These are phyloP conservation scores for Boletellus ananas DNA, from an alignment of 768 basidiomycete species.

Conservation along the genomic window DNA sequence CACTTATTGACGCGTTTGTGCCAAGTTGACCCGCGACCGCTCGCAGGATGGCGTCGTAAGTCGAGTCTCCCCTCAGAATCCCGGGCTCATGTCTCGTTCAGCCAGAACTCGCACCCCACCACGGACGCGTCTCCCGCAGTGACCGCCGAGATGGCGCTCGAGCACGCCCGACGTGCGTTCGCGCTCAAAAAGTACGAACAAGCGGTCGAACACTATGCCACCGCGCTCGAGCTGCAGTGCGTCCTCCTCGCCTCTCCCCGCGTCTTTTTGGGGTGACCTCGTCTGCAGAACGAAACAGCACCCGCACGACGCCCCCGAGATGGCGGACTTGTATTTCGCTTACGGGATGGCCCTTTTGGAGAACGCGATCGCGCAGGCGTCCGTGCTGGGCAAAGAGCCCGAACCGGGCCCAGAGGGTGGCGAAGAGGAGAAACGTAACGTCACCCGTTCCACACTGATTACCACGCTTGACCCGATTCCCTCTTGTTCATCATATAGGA, in stretches of 20 bases:
- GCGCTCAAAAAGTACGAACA: conserved; percentile 84
- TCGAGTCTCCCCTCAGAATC: not conserved
- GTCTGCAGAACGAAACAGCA: conserved; percentile 59
- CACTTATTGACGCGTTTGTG: conserved; percentile 7
- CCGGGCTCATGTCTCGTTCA: not conserved
- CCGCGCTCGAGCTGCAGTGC: conserved; percentile 79
- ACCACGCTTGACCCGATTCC: conserved; percentile 3
- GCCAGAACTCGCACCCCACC: conserved; percentile 6
- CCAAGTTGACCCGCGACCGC: too few species aligned
- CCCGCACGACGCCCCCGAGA: conserved; percentile 78
- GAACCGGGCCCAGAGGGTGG: conserved; percentile 46
- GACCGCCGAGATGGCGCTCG: conserved; percentile 56
- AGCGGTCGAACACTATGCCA: conserved; percentile 79
- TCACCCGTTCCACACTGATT: not conserved
- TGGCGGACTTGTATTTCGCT: conserved; percentile 82
- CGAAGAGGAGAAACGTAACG: conserved; percentile 39
- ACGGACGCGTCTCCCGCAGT: conserved; percentile 25
- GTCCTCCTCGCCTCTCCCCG: conserved; percentile 32
- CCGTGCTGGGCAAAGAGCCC: conserved; percentile 85
- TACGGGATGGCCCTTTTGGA: conserved; percentile 94
- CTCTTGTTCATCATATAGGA: conserved; percentile 20
- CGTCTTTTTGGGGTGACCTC: conserved; percentile 10
- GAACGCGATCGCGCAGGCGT: conserved; percentile 81
- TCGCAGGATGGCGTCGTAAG: conserved; percentile 26
- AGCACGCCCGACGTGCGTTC: conserved; percentile 84